Conservation (phyloP, 345 rosid genomes). For the Populus simonii region DNA sequence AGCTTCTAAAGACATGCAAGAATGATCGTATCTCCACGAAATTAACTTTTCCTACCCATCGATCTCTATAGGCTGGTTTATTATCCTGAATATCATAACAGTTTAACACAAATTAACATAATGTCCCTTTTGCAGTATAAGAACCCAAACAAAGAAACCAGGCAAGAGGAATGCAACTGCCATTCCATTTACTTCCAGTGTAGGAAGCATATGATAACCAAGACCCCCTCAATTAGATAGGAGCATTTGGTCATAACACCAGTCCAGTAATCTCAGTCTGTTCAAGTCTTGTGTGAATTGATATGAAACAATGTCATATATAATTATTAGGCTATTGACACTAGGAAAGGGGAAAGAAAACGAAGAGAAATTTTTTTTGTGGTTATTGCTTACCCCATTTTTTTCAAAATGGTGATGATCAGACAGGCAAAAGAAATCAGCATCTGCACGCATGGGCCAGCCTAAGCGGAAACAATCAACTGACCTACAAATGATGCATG, state of each 20-base stretch:
- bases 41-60: constrained; percentile 95
- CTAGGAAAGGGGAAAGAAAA: neutral
- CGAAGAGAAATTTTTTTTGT: neutral
- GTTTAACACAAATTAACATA: neutral
- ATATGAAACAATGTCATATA: neutral
- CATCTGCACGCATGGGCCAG: constrained; percentile 99
- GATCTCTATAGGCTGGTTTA: constrained; percentile 56
- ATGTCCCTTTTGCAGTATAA: neutral
- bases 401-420: constrained; percentile 38
- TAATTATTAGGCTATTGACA: neutral
- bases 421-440: constrained; percentile 69
- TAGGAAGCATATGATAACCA: neutral
- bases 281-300: neutral
- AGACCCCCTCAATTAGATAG: neutral
- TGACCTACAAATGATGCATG: constrained; percentile 53
- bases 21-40: constrained; percentile 97
- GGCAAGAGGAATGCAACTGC: neutral
- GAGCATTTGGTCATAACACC: neutral
- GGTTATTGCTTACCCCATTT: constrained; percentile 49
- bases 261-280: neutral
- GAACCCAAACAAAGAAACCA: neutral
- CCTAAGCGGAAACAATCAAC: constrained; percentile 94
- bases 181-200: neutral
- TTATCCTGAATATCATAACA: constrained; percentile 49
- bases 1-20: constrained; percentile 98